Percentiles rank a stretch among this genome's conserved stretches.
Evolutionary conservation across 2,329 filamentous ascomycete species (phyloP).

Genomic region (Chaetomiaceae sp.): DNA sequence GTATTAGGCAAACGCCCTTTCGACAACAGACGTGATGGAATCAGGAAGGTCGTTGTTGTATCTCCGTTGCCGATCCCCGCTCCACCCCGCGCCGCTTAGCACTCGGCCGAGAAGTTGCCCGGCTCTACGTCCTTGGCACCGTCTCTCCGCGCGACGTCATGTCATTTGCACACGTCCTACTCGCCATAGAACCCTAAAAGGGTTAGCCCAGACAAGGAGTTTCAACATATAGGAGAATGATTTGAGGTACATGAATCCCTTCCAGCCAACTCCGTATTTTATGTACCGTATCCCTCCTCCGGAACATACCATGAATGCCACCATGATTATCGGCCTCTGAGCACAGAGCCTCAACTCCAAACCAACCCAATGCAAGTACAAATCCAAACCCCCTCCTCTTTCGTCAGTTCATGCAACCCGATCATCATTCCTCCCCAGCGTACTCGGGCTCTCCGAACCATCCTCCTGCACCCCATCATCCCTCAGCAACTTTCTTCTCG

Average conservation of each 20-base stretch:
- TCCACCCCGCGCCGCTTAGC: too few species aligned
- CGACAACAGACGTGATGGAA: not conserved
- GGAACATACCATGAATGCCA: not conserved
- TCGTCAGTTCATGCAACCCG: slow-evolving; percentile 7
- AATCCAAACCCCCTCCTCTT: not conserved
- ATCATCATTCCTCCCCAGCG: slow-evolving; percentile 34
- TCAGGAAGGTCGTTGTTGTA: not conserved
- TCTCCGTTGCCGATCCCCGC: too few species aligned
- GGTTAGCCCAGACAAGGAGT: too few species aligned
- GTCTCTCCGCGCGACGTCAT: too few species aligned
- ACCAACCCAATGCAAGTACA: slow-evolving; percentile 3
- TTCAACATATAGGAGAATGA: too few species aligned
- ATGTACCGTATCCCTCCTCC: too few species aligned
- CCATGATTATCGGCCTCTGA: not conserved
- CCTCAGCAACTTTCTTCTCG: slow-evolving; percentile 36
- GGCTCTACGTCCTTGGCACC: too few species aligned
- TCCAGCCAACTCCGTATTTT: too few species aligned
- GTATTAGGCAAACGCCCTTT: not conserved
- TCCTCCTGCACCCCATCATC: slow-evolving; percentile 34
- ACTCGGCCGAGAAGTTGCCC: too few species aligned
- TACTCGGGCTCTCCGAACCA: slow-evolving; percentile 44
- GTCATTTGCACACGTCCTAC: too few species aligned
- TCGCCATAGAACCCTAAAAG: too few species aligned
- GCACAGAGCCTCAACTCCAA: slow-evolving; percentile 11
- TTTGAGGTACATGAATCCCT: too few species aligned